phyloP scores from a whole-genome alignment of 2,329 filamentous ascomycete genomes.

The Leptoxyphium fumago region DNA sequence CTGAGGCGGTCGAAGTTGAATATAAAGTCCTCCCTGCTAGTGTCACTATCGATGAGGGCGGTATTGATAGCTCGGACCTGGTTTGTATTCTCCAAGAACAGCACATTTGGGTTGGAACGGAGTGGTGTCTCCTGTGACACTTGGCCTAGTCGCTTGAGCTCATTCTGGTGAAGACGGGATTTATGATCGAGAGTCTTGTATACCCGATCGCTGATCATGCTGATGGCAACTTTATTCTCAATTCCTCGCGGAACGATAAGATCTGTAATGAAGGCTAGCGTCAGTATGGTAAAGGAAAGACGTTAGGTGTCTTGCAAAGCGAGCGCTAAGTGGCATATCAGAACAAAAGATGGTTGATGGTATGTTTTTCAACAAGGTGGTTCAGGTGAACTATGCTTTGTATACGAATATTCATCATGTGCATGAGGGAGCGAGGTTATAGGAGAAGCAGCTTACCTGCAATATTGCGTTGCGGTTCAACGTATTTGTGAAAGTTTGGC shows the following conservation, averaged over 20 bases:
- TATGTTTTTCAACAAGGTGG: conserved; percentile 20
- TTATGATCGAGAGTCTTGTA: conserved; percentile 76
- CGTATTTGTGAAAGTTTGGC: conserved; percentile 87
- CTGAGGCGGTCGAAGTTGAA: conserved; percentile 92
- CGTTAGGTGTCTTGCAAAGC: too few species aligned
- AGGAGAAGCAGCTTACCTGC: conserved; percentile 42
- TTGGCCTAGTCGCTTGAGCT: conserved; percentile 60
- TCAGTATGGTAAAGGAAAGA: too few species aligned
- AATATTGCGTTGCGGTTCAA: conserved; percentile 79
- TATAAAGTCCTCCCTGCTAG: conserved; percentile 76
- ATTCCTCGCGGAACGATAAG: conserved; percentile 91
- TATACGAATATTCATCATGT: conserved; percentile 3
- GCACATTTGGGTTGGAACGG: conserved; percentile 48
- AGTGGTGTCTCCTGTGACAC: conserved; percentile 53
- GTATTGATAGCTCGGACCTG: conserved; percentile 84
- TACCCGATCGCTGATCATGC: conserved; percentile 87
- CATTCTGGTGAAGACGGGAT: conserved; percentile 66
- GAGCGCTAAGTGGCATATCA: conserved; percentile 8
- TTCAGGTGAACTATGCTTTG: conserved; percentile 28
- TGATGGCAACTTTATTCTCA: conserved; percentile 84
- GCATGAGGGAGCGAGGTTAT: not conserved
- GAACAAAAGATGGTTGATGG: conserved; percentile 22
- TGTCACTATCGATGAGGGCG: conserved; percentile 68
- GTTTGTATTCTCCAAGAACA: conserved; percentile 58
- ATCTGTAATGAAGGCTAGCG: conserved; percentile 33